Percentiles rank a stretch among this genome's conserved stretches.
Conservation (phyloP, 2,329 filamentous ascomycete genomes). For the Whalleya microplaca region DNA sequence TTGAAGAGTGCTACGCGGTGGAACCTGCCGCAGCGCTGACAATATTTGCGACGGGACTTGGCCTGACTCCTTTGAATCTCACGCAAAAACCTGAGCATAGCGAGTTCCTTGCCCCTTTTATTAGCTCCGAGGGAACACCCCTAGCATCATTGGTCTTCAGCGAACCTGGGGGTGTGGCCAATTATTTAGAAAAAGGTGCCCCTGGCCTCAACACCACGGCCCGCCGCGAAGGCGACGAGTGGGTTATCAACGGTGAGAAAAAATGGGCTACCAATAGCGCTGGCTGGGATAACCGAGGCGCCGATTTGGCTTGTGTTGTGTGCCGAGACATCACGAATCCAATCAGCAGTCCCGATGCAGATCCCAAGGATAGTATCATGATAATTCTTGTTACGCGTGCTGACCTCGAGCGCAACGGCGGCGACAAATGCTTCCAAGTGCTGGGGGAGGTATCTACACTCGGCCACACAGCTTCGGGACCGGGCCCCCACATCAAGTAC, state of each 20-base stretch:
- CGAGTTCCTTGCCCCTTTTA: constrained; percentile 52
- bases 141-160: constrained; percentile 56
- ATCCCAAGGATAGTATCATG: constrained; percentile 43
- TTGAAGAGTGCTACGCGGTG: constrained; percentile 57
- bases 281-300: constrained; percentile 57
- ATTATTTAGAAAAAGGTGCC: constrained; percentile 54
- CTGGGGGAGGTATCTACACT: constrained; percentile 51
- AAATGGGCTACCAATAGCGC: constrained; percentile 56
- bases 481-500: constrained; percentile 53
- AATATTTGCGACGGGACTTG: constrained; percentile 55
- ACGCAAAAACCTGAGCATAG: constrained; percentile 45
- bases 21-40: constrained; percentile 54
- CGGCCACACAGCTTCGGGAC: constrained; percentile 52
- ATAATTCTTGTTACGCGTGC: constrained; percentile 54
- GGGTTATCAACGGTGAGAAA: constrained; percentile 59
- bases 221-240: constrained; percentile 50
- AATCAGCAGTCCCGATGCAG: constrained; percentile 3
- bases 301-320: constrained; percentile 56
- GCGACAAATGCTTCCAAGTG: constrained; percentile 47
- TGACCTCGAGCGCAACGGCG: constrained; percentile 49
- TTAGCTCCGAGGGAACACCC: constrained; percentile 47
- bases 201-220: constrained; percentile 54
- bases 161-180: constrained; percentile 56
- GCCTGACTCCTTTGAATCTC: constrained; percentile 54
- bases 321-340: constrained; percentile 45